A percentile compares a stretch with the other conserved stretches of the same genome.
Evolutionary conservation across 2,329 filamentous ascomycete genomes (phyloP).

Genomic region (Mollisia scopiformis): DNA sequence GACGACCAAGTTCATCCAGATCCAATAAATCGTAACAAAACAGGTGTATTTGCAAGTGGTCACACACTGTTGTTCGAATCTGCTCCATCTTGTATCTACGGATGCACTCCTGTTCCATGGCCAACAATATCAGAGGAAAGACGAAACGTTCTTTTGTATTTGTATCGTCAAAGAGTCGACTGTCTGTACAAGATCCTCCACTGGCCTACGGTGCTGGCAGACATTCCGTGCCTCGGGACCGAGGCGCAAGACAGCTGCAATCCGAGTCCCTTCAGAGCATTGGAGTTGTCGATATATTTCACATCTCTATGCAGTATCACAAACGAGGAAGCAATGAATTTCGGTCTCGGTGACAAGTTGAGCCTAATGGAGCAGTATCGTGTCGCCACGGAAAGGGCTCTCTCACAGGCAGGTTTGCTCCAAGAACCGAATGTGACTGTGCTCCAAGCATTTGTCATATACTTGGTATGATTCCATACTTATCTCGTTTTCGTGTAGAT

Average conservation of each 20-base stretch:
- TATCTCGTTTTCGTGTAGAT: not conserved
- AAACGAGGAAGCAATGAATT: constrained; percentile 4
- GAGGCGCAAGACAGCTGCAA: not conserved
- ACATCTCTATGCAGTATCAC: constrained; percentile 7
- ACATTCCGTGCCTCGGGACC: not conserved
- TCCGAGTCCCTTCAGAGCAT: not conserved
- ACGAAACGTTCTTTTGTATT: not conserved
- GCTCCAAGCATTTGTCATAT: constrained; percentile 17
- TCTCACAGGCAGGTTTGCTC: constrained; percentile 10
- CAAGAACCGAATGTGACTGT: constrained; percentile 10
- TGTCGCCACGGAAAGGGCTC: not conserved
- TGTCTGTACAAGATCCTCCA: constrained; percentile 13
- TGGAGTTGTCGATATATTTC: constrained; percentile 11
- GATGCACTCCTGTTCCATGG: not conserved
- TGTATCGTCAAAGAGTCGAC: constrained; percentile 11
- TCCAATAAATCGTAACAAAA: not conserved
- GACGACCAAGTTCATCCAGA: constrained; percentile 1
- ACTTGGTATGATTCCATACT: constrained; percentile 5
- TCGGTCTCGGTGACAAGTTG: not conserved
- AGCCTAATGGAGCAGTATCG: constrained; percentile 1
- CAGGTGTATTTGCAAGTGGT: not conserved
- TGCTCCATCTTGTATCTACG: not conserved
- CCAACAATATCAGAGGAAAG: not conserved
- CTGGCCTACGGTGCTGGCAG: constrained; percentile 6
- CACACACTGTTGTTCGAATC: not conserved